Evolutionary conservation across 2,329 filamentous ascomycete genomes (phyloP).

Genomic region (Colletotrichum kahawae): DNA sequence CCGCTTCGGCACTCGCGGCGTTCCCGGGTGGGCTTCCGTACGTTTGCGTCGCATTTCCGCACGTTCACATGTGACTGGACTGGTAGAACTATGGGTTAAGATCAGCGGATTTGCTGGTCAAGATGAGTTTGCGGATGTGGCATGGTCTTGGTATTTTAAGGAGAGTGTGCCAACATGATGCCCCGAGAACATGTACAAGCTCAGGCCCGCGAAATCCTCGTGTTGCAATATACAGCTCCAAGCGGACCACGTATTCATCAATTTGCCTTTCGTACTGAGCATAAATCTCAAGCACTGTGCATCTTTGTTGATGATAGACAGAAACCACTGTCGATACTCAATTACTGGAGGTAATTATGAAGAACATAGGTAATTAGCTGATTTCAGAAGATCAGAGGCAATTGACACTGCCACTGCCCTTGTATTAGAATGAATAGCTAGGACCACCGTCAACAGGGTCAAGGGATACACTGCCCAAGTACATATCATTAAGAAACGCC

Average conservation of each 20-base stretch:
- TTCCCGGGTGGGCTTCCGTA: not conserved
- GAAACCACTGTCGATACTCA: not conserved
- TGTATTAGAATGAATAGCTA: not conserved
- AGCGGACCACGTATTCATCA: not conserved
- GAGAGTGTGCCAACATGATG: not conserved
- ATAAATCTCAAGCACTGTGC: not conserved
- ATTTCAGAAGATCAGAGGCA: not conserved
- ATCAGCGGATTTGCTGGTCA: not conserved
- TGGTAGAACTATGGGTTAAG: not conserved
- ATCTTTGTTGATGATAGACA: not conserved
- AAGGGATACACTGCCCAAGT: not conserved
- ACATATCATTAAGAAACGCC: conserved; percentile 4
- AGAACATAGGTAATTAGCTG: not conserved
- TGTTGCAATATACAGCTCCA: not conserved
- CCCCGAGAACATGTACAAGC: not conserved
- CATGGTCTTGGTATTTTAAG: not conserved
- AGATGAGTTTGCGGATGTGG: not conserved
- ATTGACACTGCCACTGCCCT: not conserved
- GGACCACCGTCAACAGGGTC: not conserved
- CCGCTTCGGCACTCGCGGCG: not conserved
- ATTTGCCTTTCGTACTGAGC: not conserved
- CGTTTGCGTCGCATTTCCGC: not conserved
- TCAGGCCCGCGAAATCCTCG: not conserved
- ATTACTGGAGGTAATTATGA: not conserved
- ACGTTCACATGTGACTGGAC: not conserved